phyloP scores from a whole-genome alignment of 805 yeast species.

The Candida insectorum region DNA sequence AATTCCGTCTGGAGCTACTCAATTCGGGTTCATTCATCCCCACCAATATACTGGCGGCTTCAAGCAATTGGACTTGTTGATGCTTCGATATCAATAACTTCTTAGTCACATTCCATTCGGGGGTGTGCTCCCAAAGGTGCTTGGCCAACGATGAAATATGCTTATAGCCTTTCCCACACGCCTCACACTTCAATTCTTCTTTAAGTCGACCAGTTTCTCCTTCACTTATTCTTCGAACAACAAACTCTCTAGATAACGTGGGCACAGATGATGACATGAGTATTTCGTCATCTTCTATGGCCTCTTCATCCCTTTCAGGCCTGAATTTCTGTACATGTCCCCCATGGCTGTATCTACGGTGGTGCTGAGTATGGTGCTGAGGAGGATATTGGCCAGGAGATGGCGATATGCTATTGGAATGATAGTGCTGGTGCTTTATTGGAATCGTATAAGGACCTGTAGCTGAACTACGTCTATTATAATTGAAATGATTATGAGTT shows the following conservation, averaged over 20 bases:
- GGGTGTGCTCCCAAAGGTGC: constrained; percentile 92
- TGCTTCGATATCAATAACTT: constrained; percentile 79
- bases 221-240: constrained; percentile 77
- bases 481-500: constrained; percentile 21
- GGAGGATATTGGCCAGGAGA: neutral
- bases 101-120: constrained; percentile 88
- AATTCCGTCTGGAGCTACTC: no score
- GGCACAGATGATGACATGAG: constrained; percentile 33
- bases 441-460: constrained; percentile 29
- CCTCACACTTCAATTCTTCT: constrained; percentile 83
- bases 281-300: constrained; percentile 9
- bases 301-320: constrained; percentile 8
- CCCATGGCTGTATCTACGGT: constrained; percentile 5
- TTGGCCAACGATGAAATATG: constrained; percentile 86
- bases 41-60: constrained; percentile 73
- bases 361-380: neutral
- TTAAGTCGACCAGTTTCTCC: constrained; percentile 84
- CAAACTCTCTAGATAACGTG: constrained; percentile 60
- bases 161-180: constrained; percentile 89
- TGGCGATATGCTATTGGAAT: neutral
- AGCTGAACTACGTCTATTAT: constrained; percentile 27
- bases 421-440: constrained; percentile 19
- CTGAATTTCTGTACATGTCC: neutral
- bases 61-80: constrained; percentile 81
- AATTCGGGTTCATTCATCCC: constrained; percentile 48